Percentiles rank a stretch among this genome's conserved stretches.
These are phyloP conservation scores for Acacia acuminata DNA, from an alignment of 306 rosid genomes.

Conservation along the genomic window DNA sequence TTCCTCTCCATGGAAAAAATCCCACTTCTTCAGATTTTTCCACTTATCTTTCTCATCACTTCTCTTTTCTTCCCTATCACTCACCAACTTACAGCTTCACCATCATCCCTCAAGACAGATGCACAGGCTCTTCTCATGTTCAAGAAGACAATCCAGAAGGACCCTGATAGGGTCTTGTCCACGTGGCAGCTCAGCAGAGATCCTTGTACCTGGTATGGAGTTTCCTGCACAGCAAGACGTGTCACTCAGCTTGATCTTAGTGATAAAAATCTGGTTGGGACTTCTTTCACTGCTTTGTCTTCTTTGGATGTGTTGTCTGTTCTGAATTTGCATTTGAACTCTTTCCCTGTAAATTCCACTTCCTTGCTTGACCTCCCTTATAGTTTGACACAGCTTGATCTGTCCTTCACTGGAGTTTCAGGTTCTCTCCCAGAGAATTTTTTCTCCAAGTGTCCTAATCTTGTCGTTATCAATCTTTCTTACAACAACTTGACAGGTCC, in stretches of 20 bases:
- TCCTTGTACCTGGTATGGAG: conserved; percentile 85
- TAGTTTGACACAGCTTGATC: conserved; percentile 73
- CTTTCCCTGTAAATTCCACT: conserved; percentile 71
- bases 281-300: conserved; percentile 59
- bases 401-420: conserved; percentile 59
- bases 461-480: conserved; percentile 64
- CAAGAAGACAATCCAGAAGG: conserved; percentile 68
- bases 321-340: conserved; percentile 62
- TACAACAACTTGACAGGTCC: conserved; percentile 77
- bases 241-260: conserved; percentile 70
- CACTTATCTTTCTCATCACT: conserved; percentile 36
- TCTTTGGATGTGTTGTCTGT: conserved; percentile 68
- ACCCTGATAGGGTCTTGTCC: conserved; percentile 64
- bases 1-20: conserved; percentile 65
- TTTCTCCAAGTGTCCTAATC: conserved; percentile 74
- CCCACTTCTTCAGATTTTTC: conserved; percentile 52
- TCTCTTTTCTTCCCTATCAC: conserved; percentile 38
- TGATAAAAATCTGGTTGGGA: conserved; percentile 50
- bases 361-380: conserved; percentile 77
- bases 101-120: conserved; percentile 60
- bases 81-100: conserved; percentile 37
- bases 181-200: conserved; percentile 59
- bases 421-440: conserved; percentile 72
- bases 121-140: conserved; percentile 70
- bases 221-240: conserved; percentile 71